Evolutionary conservation across 139 green algal species (phyloP).

Genomic region (Chlamydomonas incerta): DNA sequence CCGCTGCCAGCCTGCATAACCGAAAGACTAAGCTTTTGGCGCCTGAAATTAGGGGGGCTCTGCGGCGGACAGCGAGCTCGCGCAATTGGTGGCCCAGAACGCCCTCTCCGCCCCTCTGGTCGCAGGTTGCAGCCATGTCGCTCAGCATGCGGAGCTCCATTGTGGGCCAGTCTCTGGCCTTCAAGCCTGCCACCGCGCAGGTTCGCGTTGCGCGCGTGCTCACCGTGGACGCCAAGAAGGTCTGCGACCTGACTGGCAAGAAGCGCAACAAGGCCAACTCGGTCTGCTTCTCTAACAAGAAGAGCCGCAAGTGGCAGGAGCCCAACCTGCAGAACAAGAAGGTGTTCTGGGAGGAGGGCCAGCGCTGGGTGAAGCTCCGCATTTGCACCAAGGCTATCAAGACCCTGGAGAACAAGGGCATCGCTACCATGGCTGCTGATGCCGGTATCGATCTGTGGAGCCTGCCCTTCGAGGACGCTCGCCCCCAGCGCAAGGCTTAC

Average conservation of each 20-base stretch:
- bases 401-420: slow-evolving; percentile 91
- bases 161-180: slow-evolving; percentile 27
- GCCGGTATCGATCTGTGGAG: slow-evolving; percentile 90
- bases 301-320: slow-evolving; percentile 96
- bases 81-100: not conserved
- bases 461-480: slow-evolving; percentile 85
- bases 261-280: slow-evolving; percentile 97
- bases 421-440: slow-evolving; percentile 92
- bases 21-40: not conserved
- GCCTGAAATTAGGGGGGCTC: not conserved
- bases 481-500: slow-evolving; percentile 71
- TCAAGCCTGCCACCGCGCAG: slow-evolving; percentile 19
- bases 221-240: slow-evolving; percentile 52
- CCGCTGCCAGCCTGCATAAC: not conserved
- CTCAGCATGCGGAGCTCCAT: slow-evolving; percentile 40
- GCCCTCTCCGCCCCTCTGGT: not conserved
- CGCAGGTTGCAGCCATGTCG: slow-evolving; percentile 36
- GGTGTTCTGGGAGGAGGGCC: slow-evolving; percentile 82
- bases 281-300: slow-evolving; percentile 98
- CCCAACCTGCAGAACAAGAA: slow-evolving; percentile 93
- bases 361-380: slow-evolving; percentile 85
- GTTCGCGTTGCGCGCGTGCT: slow-evolving; percentile 26
- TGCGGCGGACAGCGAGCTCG: too few species aligned
- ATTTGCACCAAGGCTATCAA: slow-evolving; percentile 82
- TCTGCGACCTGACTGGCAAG: slow-evolving; percentile 93